These are phyloP conservation scores for Penicillium goetzii DNA, from an alignment of 495 filamentous ascomycete species.

Conservation along the genomic window DNA sequence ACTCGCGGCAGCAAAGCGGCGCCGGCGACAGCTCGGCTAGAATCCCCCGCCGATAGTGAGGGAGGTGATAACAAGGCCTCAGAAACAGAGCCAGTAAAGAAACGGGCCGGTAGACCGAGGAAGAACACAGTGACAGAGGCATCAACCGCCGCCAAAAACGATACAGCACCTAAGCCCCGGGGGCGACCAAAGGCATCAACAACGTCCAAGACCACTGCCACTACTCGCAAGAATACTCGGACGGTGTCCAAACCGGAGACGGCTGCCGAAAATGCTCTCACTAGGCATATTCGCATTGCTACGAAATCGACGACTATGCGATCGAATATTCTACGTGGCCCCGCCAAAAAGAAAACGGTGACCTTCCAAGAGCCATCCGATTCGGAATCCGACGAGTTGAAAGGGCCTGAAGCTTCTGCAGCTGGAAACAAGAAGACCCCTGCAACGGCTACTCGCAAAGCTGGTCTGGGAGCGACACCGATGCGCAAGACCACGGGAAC, in stretches of 20 bases:
- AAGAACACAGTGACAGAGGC: conserved; percentile 24
- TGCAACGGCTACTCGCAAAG: conserved; percentile 16
- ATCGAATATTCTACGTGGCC: conserved; percentile 45
- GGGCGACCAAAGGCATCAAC: conserved; percentile 42
- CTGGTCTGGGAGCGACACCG: conserved; percentile 53
- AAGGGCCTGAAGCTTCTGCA: conserved; percentile 28
- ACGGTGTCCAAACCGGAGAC: conserved; percentile 23
- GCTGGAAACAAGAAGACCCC: conserved; percentile 31
- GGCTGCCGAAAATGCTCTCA: conserved; percentile 23
- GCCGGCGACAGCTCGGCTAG: conserved; percentile 11
- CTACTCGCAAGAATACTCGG: conserved; percentile 34
- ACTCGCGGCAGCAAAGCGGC: conserved; percentile 28
- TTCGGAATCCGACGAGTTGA: conserved; percentile 46
- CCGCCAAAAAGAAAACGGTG: conserved; percentile 57
- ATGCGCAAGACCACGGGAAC: conserved; percentile 47
- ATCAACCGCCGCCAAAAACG: conserved; percentile 20
- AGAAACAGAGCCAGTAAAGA: conserved; percentile 39
- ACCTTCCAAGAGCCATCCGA: conserved; percentile 53
- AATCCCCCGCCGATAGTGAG: conserved; percentile 20
- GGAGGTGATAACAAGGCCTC: conserved; percentile 32
- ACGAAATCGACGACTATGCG: conserved; percentile 39
- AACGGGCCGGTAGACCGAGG: conserved; percentile 40
- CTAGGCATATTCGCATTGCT: conserved; percentile 33
- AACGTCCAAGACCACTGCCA: conserved; percentile 22
- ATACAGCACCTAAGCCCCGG: conserved; percentile 33